Evolutionary conservation across 2,329 filamentous ascomycete genomes (phyloP), one percentile per base, ranked within the genome.

Genomic region (Myriosclerotinia curreyana): DNA sequence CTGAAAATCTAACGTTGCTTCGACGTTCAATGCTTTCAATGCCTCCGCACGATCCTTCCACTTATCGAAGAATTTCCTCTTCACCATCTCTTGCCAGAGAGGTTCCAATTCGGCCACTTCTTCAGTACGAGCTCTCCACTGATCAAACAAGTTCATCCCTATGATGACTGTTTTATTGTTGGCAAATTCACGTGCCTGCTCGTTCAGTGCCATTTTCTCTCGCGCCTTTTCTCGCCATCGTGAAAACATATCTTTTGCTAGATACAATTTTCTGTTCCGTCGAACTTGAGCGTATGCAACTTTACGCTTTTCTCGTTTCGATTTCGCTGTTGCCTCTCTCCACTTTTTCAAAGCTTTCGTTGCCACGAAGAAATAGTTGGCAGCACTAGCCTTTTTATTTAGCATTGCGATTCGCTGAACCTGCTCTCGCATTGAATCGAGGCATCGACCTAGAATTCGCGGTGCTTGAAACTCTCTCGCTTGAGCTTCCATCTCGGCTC

Each of bases 271-370:
- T 22, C 58, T 65, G 36, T 64, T 71, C 54, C 74, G 67, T 44
- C 71, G 71, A 36, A 75, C 70, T 64, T 71, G 67, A 25, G 65
- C 60, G 65, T 74, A 75, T 31, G 73, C 70, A 38, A 54, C 55
- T 51, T 71, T 74, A 46, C 72, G 67, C 64, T 72, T 75, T 50
- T 73, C 71, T 31, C 73, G 70, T 42, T 67, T 73, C 17, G 70
- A 46, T 40, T 50, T 51, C 53, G 72, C 71, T 7, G 71, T 67
- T 14, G 71, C 68, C 20, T 66, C 60, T 67, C 68, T 74, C 74
- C 74, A 75, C 56, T 55, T 66, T 46, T 69, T 73, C 20, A 75
- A 48, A 28, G 64, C 64, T 54, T 67, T 74, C 25, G 69, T 68
- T 22, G 69, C 66, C 55, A 69, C 54, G 62, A 75, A 73, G 62